phyloP scores from a whole-genome alignment of 495 filamentous ascomycete species.

The Thermothielavioides terrestris region DNA sequence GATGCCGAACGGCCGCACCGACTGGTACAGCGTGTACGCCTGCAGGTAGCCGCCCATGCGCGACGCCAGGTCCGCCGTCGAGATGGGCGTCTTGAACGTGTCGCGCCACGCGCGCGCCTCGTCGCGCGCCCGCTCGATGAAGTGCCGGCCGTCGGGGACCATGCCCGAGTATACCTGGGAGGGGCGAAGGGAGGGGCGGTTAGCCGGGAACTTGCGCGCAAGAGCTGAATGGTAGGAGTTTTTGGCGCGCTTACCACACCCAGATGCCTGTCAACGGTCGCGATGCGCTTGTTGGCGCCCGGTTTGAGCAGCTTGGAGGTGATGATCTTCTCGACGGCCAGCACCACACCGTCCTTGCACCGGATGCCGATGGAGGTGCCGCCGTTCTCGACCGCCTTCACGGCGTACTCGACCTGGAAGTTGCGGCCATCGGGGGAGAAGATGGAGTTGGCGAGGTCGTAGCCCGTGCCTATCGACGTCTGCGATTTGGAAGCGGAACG shows the following conservation, averaged over 20 bases:
- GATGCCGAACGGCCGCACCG: constrained; percentile 91
- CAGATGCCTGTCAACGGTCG: constrained; percentile 86
- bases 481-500: constrained; percentile 32
- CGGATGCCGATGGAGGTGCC: constrained; percentile 93
- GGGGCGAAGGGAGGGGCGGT: neutral
- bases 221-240: neutral
- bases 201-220: neutral
- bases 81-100: constrained; percentile 85
- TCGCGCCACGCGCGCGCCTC: constrained; percentile 85
- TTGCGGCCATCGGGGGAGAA: constrained; percentile 98
- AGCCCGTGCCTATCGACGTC: constrained; percentile 99
- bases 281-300: constrained; percentile 91
- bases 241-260: constrained; percentile 62
- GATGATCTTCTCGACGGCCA: constrained; percentile 94
- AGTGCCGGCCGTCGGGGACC: constrained; percentile 89
- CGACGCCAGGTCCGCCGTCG: constrained; percentile 73
- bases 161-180: constrained; percentile 82
- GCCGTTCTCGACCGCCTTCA: constrained; percentile 97
- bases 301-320: constrained; percentile 89
- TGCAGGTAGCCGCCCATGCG: constrained; percentile 93
- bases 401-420: constrained; percentile 98
- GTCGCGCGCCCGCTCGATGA: constrained; percentile 86
- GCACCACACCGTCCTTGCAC: constrained; percentile 93
- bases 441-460: constrained; percentile 98
- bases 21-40: constrained; percentile 93